Evolutionary conservation across 352 stramenopile species (phyloP).

Genomic region (Pythium folliculosum): DNA sequence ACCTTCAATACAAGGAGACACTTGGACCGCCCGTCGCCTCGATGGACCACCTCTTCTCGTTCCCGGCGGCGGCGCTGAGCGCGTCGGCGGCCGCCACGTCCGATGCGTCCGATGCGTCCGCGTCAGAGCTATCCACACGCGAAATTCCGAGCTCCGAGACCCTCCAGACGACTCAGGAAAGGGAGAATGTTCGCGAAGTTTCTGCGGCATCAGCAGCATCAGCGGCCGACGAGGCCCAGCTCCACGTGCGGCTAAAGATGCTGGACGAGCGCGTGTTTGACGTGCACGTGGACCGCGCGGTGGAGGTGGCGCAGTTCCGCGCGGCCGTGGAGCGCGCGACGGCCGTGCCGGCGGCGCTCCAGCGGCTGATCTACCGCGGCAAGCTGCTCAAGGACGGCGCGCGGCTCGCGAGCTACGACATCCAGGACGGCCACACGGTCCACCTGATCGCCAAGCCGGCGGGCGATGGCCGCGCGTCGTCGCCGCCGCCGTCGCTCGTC

Average conservation of each 20-base stretch:
- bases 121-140: not conserved
- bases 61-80: constrained; percentile 20
- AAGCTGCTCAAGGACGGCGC: constrained; percentile 87
- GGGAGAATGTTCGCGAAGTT: constrained; percentile 9
- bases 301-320: constrained; percentile 68
- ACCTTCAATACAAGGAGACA: too few species aligned
- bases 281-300: constrained; percentile 42
- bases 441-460: constrained; percentile 84
- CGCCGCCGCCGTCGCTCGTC: not conserved
- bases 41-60: constrained; percentile 34
- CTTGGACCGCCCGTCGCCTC: too few species aligned
- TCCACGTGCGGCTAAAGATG: constrained; percentile 71
- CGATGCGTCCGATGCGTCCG: constrained; percentile 4
- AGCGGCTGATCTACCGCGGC: constrained; percentile 92
- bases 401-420: constrained; percentile 70
- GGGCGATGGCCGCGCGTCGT: not conserved
- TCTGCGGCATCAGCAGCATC: too few species aligned
- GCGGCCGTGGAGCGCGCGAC: constrained; percentile 55
- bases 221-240: not conserved
- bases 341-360: constrained; percentile 53
- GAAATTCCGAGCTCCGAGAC: not conserved
- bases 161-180: constrained; percentile 8
- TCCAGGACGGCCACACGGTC: constrained; percentile 93
- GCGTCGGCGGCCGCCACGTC: not conserved
- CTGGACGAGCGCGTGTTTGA: constrained; percentile 81